These are phyloP conservation scores for Kalmusia sp. DNA, from an alignment of 2,329 filamentous ascomycete species.

Conservation along the genomic window DNA sequence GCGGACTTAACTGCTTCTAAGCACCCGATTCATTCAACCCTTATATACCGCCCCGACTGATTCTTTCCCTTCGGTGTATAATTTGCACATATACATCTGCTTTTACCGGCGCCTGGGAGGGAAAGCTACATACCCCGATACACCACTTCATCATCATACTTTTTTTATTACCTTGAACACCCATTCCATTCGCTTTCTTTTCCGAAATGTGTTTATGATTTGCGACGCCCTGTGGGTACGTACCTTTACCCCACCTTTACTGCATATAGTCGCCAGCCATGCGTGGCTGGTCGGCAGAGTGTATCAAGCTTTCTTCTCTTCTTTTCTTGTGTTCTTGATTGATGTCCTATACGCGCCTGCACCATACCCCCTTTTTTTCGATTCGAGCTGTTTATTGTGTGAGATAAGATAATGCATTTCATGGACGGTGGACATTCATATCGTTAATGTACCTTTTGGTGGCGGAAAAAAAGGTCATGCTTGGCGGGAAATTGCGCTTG, in stretches of 20 bases:
- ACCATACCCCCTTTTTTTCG: slow-evolving; percentile 10
- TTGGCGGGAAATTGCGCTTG: not conserved
- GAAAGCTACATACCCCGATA: slow-evolving; percentile 30
- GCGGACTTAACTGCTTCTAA: slow-evolving; percentile 96
- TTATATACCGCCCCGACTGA: slow-evolving; percentile 1
- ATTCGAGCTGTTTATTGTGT: not conserved
- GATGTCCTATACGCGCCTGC: not conserved
- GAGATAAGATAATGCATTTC: slow-evolving; percentile 5
- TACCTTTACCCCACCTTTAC: slow-evolving; percentile 11
- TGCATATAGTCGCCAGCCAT: slow-evolving; percentile 11
- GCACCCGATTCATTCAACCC: not conserved
- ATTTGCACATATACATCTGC: slow-evolving; percentile 19
- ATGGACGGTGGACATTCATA: slow-evolving; percentile 1
- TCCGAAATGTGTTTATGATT: slow-evolving; percentile 29
- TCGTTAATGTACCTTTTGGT: not conserved
- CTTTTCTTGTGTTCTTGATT: not conserved
- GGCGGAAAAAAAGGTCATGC: not conserved
- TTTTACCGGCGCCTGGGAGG: slow-evolving; percentile 25
- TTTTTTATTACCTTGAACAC: slow-evolving; percentile 9
- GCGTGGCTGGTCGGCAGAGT: not conserved
- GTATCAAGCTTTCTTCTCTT: not conserved
- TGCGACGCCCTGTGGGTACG: slow-evolving; percentile 14
- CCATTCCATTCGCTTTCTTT: slow-evolving; percentile 12
- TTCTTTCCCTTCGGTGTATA: slow-evolving; percentile 19
- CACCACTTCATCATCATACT: slow-evolving; percentile 14